A percentile compares a stretch with the other conserved stretches of the same genome.
Evolutionary conservation across 2,329 filamentous ascomycete genomes (phyloP).

Genomic region (Lachnellula hyalina): DNA sequence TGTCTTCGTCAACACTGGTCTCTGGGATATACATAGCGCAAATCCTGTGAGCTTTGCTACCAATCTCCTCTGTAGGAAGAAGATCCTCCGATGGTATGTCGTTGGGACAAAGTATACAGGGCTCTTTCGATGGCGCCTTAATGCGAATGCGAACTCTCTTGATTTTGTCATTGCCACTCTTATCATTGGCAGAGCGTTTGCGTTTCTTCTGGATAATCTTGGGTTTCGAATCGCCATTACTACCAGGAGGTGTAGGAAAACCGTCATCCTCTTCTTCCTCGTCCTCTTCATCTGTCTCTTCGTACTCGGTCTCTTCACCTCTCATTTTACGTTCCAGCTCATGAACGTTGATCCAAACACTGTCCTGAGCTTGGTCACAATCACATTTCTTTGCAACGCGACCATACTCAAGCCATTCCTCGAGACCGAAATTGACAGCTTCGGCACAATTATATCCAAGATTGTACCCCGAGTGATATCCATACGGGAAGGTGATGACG

Average conservation of each 20-base stretch:
- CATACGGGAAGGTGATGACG: slow-evolving; percentile 96
- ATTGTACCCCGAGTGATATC: slow-evolving; percentile 97
- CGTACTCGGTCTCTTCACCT: slow-evolving; percentile 81
- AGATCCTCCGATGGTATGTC: slow-evolving; percentile 76
- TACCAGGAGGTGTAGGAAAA: slow-evolving; percentile 68
- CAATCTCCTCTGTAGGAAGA: slow-evolving; percentile 75
- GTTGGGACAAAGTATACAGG: slow-evolving; percentile 90
- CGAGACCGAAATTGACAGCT: slow-evolving; percentile 95
- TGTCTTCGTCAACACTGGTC: slow-evolving; percentile 74
- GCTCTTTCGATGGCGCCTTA: slow-evolving; percentile 64
- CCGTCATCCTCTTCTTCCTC: slow-evolving; percentile 64
- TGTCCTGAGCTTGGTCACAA: slow-evolving; percentile 90
- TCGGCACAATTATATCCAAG: slow-evolving; percentile 98
- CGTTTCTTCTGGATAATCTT: slow-evolving; percentile 61
- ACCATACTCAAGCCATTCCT: slow-evolving; percentile 91
- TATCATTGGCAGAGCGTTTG: slow-evolving; percentile 50
- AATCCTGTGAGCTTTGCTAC: slow-evolving; percentile 77
- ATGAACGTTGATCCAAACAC: slow-evolving; percentile 95
- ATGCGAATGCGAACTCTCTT: slow-evolving; percentile 76
- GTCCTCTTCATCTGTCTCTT: slow-evolving; percentile 69
- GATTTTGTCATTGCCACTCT: slow-evolving; percentile 38
- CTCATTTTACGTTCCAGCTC: slow-evolving; percentile 93
- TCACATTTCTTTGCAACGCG: slow-evolving; percentile 96
- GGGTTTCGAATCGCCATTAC: slow-evolving; percentile 64
- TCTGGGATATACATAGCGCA: slow-evolving; percentile 91